Evolutionary conservation across 2,329 filamentous ascomycete genomes (phyloP), one percentile per base, ranked within the genome.

Genomic region (Pseudogymnoascus sp.): DNA sequence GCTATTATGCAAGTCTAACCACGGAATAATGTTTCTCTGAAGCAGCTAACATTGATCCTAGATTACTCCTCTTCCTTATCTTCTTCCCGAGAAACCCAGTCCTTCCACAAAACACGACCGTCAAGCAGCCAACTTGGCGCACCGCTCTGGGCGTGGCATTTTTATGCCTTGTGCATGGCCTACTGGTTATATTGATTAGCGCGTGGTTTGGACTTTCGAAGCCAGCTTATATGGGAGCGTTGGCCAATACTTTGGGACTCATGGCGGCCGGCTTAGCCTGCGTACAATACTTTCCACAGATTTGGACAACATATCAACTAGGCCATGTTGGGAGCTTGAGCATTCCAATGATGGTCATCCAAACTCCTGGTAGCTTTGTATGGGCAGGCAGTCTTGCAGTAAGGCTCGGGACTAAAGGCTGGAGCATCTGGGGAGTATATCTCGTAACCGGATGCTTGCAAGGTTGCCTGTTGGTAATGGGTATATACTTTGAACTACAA

Each of bases 301-400:
- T 99, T 67, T 92, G 87, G 78, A 97, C 90, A 61, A 99, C 95
- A 0, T 96, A 90, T 77, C 84, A 81, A 61, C 79, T 97, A 64
- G 89, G 93, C 73, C 88, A 93, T 70, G 89, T 96, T 1, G 92
- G 92, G 62, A 96, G 92, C 74, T 78, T 99, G 70, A 96, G 91
- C 71, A 95, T 99, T 63, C 89, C 91, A 4, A 98, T 97, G 89
- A 98, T 99, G 93, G 89, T 90, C 73, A 96, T 99, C 35, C 95
- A 99, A 75, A 97, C 93, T 0, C 95, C 95, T 0, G 95, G 95
- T 0, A 92, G 91, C 64, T 88, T 96, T 69, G 78, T 99, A 6
- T 98, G 96, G 77, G 92, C 93, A 0, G 88, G 83, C 11, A 97
- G 92, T 73, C 78, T 99, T 46, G 91, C 88, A 60, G 85, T 84